Percentiles rank a stretch among this genome's conserved stretches.
These are phyloP conservation scores for Fermentozyma sake DNA, from an alignment of 1,139 yeast species.

Conservation along the genomic window DNA sequence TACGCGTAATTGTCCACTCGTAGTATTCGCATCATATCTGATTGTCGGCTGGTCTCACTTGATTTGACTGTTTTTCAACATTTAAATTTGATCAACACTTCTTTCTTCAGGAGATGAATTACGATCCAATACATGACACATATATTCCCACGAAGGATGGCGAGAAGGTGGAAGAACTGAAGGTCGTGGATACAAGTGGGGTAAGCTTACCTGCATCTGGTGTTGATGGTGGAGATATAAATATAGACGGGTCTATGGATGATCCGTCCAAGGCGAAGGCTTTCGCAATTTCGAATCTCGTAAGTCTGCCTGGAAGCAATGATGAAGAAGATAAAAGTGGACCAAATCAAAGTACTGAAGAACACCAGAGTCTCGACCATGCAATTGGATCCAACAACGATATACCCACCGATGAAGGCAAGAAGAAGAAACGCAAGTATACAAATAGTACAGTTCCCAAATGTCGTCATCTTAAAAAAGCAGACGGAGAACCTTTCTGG, in stretches of 20 bases:
- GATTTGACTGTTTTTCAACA: too few relatives aligned
- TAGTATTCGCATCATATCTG: too few relatives aligned
- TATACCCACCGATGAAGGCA: too few relatives aligned
- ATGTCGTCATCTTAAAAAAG: constrained; percentile 69
- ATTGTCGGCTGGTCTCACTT: too few relatives aligned
- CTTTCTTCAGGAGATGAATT: constrained; percentile 10
- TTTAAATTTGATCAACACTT: too few relatives aligned
- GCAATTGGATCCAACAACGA: too few relatives aligned
- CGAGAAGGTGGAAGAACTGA: too few relatives aligned
- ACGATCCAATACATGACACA: constrained; percentile 19
- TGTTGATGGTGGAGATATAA: too few relatives aligned
- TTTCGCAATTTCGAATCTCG: constrained; percentile 14
- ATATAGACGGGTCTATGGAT: too few relatives aligned
- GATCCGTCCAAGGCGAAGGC: constrained; percentile 9
- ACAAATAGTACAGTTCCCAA: constrained; percentile 10
- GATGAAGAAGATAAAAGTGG: constrained; percentile 5
- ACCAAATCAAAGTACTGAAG: constrained; percentile 5
- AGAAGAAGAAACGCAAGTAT: constrained; percentile 10
- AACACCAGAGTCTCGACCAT: too few relatives aligned
- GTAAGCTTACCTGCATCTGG: constrained; percentile 1
- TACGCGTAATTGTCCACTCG: too few relatives aligned
- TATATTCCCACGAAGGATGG: constrained; percentile 9
- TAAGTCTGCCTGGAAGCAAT: constrained; percentile 7
- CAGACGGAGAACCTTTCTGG: constrained; percentile 92
- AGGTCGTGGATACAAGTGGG: too few relatives aligned